These are phyloP conservation scores for Suhomyces maxii DNA, from an alignment of 1,139 yeast species.

Conservation along the genomic window DNA sequence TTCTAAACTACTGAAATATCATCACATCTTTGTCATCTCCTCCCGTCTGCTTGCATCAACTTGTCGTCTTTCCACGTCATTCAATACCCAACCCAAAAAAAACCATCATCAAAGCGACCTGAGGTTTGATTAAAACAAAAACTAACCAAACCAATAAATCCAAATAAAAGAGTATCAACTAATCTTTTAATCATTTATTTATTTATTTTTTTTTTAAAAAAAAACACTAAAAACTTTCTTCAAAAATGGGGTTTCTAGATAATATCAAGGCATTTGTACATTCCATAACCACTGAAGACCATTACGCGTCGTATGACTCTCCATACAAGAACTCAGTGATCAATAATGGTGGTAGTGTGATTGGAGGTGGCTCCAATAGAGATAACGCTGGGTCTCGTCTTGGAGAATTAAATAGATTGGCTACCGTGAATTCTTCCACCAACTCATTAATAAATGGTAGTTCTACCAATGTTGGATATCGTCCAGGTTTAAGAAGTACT, in stretches of 20 bases:
- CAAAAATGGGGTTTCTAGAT: constrained; percentile 44
- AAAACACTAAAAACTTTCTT: no score
- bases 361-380: constrained; percentile 23
- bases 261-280: constrained; percentile 54
- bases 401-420: constrained; percentile 44
- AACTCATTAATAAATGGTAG: constrained; percentile 26
- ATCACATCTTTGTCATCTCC: no score
- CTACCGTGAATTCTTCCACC: constrained; percentile 41
- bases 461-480: constrained; percentile 30
- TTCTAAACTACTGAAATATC: no score
- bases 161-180: no score
- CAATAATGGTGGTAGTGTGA: constrained; percentile 18
- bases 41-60: no score
- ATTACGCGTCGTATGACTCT: constrained; percentile 59
- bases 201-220: no score
- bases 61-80: no score
- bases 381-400: constrained; percentile 29
- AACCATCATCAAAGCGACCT: no score
- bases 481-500: constrained; percentile 38
- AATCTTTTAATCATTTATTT: no score
- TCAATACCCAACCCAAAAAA: no score
- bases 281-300: constrained; percentile 63
- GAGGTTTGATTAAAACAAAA: no score
- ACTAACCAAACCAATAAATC: no score
- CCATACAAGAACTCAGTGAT: constrained; percentile 38